Conservation (phyloP, 176 grass and related monocot species). For the Typha latifolia region DNA sequence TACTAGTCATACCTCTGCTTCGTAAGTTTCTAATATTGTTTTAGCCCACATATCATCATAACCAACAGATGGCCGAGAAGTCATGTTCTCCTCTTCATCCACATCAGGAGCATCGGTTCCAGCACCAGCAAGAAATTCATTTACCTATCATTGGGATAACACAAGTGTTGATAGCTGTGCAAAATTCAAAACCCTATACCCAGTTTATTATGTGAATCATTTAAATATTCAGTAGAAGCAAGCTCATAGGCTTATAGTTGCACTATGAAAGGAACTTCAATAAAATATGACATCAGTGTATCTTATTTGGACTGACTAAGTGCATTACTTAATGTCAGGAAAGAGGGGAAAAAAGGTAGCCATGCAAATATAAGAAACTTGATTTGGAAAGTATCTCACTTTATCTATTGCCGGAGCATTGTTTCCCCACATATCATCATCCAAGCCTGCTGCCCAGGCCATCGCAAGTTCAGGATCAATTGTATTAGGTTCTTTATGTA, state of each 20-base stretch:
- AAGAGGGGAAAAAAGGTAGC: not conserved
- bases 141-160: constrained; percentile 55
- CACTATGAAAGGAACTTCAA: not conserved
- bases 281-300: not conserved
- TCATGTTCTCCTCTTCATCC: constrained; percentile 87
- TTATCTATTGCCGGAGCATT: constrained; percentile 91
- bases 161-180: not conserved
- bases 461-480: constrained; percentile 97
- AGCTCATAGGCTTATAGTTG: not conserved
- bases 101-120: constrained; percentile 99
- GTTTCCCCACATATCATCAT: constrained; percentile 74
- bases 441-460: constrained; percentile 98
- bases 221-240: not conserved
- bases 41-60: constrained; percentile 99
- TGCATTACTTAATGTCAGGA: not conserved
- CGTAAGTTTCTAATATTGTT: constrained; percentile 88
- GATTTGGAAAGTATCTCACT: constrained; percentile 30
- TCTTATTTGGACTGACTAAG: not conserved
- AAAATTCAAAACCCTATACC: not conserved
- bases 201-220: not conserved
- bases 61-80: constrained; percentile 81
- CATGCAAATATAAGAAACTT: not conserved
- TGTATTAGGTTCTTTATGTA: constrained; percentile 46
- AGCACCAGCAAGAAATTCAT: constrained; percentile 96
- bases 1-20: constrained; percentile 45